phyloP scores from a whole-genome alignment of 805 yeast species.

The Kluyveromyces aestuarii region DNA sequence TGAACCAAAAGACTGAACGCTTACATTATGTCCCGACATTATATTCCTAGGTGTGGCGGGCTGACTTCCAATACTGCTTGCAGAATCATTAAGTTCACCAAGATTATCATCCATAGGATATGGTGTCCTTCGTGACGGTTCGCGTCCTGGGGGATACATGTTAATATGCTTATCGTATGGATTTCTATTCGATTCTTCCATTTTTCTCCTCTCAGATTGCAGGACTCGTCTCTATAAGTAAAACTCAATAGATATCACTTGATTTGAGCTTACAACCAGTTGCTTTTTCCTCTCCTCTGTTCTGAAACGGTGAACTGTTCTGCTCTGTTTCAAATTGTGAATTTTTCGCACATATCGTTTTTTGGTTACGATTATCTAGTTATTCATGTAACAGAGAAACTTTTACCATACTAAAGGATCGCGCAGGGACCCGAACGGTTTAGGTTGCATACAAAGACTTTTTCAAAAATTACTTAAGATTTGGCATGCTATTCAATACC shows the following conservation, averaged over 20 bases:
- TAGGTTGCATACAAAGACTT: no score
- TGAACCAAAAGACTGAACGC: neutral
- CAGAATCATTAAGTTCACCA: neutral
- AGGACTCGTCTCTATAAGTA: neutral
- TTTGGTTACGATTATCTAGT: no score
- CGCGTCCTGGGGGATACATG: slow-evolving; percentile 14
- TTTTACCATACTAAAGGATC: no score
- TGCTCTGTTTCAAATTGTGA: no score
- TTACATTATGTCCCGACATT: neutral
- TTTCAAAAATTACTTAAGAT: no score
- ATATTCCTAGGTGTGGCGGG: neutral
- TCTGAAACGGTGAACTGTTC: no score
- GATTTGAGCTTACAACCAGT: neutral
- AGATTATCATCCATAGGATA: slow-evolving; percentile 14
- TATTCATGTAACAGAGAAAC: no score
- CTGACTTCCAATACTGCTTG: neutral
- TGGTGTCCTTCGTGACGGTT: slow-evolving; percentile 9
- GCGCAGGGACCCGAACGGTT: no score
- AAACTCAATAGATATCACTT: neutral
- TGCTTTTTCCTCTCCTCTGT: no score
- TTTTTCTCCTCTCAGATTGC: neutral
- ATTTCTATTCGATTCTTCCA: neutral
- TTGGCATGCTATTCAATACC: no score
- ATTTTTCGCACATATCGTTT: no score
- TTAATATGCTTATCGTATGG: slow-evolving; percentile 16